phyloP scores from a whole-genome alignment of 768 basidiomycete species.

The Scleroderma citrinum region DNA sequence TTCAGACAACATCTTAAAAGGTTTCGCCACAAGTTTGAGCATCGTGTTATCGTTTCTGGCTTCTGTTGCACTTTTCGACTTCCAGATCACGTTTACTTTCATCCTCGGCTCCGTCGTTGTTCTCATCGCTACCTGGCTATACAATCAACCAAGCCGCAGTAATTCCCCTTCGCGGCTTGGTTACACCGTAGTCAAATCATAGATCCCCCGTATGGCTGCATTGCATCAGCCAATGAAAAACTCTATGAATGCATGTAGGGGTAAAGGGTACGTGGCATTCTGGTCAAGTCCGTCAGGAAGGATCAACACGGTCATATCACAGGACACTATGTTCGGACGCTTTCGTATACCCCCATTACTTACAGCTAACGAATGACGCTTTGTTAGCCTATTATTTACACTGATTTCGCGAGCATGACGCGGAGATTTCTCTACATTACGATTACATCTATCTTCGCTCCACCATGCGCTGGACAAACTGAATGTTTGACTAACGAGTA shows the following conservation, averaged over 20 bases:
- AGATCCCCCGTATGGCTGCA: constrained; percentile 7
- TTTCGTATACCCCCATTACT: constrained; percentile 13
- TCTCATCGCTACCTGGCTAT: constrained; percentile 85
- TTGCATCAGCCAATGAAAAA: neutral
- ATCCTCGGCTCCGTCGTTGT: constrained; percentile 80
- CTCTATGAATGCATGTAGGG: neutral
- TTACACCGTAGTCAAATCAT: constrained; percentile 23
- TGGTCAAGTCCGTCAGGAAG: neutral
- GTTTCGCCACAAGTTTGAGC: constrained; percentile 91
- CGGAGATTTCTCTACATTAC: constrained; percentile 19
- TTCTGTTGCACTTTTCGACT: constrained; percentile 85
- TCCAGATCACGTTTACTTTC: constrained; percentile 82
- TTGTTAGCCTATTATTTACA: constrained; percentile 7
- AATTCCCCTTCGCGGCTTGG: constrained; percentile 25
- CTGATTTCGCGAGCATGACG: neutral
- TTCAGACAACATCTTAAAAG: constrained; percentile 87
- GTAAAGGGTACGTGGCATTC: neutral
- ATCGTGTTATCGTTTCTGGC: constrained; percentile 95
- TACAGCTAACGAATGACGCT: neutral
- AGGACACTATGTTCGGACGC: constrained; percentile 6
- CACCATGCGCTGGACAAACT: constrained; percentile 3
- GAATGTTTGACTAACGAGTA: constrained; percentile 13
- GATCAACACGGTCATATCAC: neutral
- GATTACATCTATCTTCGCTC: constrained; percentile 10
- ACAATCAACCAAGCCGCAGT: constrained; percentile 59